Evolutionary conservation across 306 rosid genomes (phyloP), one percentile per base, ranked within the genome.

Genomic region (Trifolium pratense): DNA sequence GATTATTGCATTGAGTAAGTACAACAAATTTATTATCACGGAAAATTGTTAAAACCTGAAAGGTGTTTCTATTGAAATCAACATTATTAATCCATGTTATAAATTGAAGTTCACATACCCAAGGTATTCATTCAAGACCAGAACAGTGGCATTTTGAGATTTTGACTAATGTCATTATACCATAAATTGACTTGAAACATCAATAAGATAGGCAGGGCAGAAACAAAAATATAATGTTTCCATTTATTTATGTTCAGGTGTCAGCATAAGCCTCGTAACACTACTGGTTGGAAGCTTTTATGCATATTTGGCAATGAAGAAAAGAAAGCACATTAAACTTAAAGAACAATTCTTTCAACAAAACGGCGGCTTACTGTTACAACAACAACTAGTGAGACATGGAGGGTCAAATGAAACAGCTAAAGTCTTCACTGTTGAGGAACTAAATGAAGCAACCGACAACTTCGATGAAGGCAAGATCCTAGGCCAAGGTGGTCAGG

Each of bases 1-100:
- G 1, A 66, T 73, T 15, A 45, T 45, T 32, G 73, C 74, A 42
- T 57, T 79, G 62, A 65, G 82, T 78, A 23, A 78, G 82, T 45
- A 45, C 3, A 49, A n/a, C 11, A 3, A 48, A 15, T 48, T 48
- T 46, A 46, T 46, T 15, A 46, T 46, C 52, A 5, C 18, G 6
- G 2, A 48, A 48, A 48, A 49, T 0, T 16, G 56, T n/a, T n/a
- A 48, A 48, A 48, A 48, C 2, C n/a, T n/a, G 55, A 48, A 48
- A 48, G 10, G 55, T 48, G 55, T 48, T 48, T 48, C 55, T 15
- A 15, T 15, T 18, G 55, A 20, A n/a, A 48, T 5, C 55, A n/a
- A 45, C 52, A 14, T 13, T 45, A 45, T 45, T 45, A 45, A 45
- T 45, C 17, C 7, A 15, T 14, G 3, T 45, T 45, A 45, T 45